phyloP scores from a whole-genome alignment of 176 grass and related monocot genomes.

The Triticum monococcum region DNA sequence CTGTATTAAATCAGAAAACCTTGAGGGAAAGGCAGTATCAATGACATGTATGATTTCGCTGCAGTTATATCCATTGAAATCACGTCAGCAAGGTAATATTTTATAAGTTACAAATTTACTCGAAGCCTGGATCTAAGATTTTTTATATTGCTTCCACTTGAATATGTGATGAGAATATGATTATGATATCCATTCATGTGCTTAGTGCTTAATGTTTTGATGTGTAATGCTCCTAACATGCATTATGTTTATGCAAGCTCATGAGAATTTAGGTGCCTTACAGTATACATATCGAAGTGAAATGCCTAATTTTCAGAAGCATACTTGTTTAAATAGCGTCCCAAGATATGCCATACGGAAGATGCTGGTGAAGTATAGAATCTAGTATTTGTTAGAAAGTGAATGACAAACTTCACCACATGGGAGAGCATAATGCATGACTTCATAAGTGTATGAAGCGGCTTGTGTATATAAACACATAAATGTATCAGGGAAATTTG shows the following conservation, averaged over 20 bases:
- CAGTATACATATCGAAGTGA: too few relatives aligned
- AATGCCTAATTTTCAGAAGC: too few relatives aligned
- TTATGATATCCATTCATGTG: constrained; percentile 4
- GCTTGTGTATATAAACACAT: too few relatives aligned
- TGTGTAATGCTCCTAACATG: neutral
- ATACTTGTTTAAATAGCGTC: too few relatives aligned
- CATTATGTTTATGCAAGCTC: neutral
- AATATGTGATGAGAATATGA: neutral
- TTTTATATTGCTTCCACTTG: neutral
- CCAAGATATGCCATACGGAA: too few relatives aligned
- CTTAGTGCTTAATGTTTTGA: neutral
- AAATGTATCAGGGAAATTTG: too few relatives aligned
- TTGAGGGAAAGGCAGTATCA: neutral
- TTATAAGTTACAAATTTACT: constrained; percentile 3
- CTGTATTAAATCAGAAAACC: constrained; percentile 31
- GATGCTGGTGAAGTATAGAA: too few relatives aligned
- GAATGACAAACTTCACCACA: too few relatives aligned
- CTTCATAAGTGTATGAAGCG: too few relatives aligned
- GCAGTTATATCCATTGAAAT: neutral
- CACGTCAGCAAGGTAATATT: constrained; percentile 8
- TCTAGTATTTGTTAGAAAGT: too few relatives aligned
- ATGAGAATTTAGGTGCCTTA: too few relatives aligned
- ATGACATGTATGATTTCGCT: neutral
- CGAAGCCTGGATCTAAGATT: neutral
- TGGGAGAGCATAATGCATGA: too few relatives aligned